Evolutionary conservation across 2,329 filamentous ascomycete species (phyloP).

Genomic region (Nemania sp.): DNA sequence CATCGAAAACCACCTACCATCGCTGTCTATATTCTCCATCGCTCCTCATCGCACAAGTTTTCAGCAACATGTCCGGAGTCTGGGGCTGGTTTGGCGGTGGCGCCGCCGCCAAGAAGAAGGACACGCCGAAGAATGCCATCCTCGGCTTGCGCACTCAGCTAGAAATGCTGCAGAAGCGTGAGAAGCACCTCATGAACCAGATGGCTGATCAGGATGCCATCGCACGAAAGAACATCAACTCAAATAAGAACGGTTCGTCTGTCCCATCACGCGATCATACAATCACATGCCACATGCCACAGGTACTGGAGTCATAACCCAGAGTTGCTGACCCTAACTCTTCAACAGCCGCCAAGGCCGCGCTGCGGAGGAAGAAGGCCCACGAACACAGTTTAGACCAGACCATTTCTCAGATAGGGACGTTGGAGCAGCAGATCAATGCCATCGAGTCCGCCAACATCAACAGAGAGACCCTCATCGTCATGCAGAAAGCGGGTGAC

Average conservation of each 20-base stretch:
- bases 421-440: constrained; percentile 94
- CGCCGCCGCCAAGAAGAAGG: constrained; percentile 86
- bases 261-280: constrained; percentile 12
- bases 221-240: constrained; percentile 86
- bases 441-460: constrained; percentile 98
- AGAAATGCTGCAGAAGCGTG: constrained; percentile 97
- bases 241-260: constrained; percentile 88
- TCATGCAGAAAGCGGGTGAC: constrained; percentile 89
- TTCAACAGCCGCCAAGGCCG: constrained; percentile 83
- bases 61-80: constrained; percentile 70
- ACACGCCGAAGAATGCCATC: constrained; percentile 97
- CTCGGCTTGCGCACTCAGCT: constrained; percentile 87
- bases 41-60: constrained; percentile 13
- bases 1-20: constrained; percentile 12
- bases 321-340: constrained; percentile 38
- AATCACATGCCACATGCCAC: constrained; percentile 21
- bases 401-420: constrained; percentile 88
- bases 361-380: constrained; percentile 92
- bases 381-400: constrained; percentile 93
- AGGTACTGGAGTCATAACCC: constrained; percentile 22
- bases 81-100: constrained; percentile 94
- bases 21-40: neutral
- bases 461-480: constrained; percentile 94
- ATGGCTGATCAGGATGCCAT: constrained; percentile 92
- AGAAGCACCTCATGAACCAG: constrained; percentile 89